Base-by-base conservation (phyloP, 192 early-diverging fungal species). In the Spinellus fusiger region DNA sequence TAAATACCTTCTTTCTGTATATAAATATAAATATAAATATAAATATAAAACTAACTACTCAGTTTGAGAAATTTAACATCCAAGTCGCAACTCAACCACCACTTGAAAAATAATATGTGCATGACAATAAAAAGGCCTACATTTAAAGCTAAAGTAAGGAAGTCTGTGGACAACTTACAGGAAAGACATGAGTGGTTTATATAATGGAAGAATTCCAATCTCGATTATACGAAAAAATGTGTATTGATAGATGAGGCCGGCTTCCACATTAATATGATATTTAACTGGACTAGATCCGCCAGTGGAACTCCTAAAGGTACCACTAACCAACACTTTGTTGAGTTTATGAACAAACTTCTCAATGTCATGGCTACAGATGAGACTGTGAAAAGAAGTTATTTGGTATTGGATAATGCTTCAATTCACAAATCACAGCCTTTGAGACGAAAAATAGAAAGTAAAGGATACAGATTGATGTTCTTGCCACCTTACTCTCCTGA, bases 381-480 rank as follows among this genome's bases (percentile, higher is more conserved):
- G n/a, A 1, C 15, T 20, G 3, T 54, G 16, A 54, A 22, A n/a
- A 32, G 9, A 1, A 34, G 4, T 13, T 49, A 72, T 51, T 27
- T 69, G 12, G 52, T 69, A 5, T 62, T 69, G 49, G 67, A 69
- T 25, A 62, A 59, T 22, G 23, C 51, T 28, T 28, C 54, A 13
- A 57, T 62, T 44, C 59, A 68, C 29, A 61, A 37, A 15, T 20
- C 59, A 22, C 25, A 38, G 8, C 25, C 50, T 31, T 20, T 47
- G 46, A 47, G 1, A 47, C 16, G 46, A 47, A 44, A n/a, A 13
- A n/a, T 60, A 10, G 35, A 55, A 20, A 27, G 27, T 22, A 44
- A 34, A 27, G 59, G 66, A 5, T 44, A 62, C 31, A 48, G 40
- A n/a, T 40, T 49, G 25, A 29, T 63, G n/a, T 63, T 52, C 33